These are phyloP conservation scores for Nicotiana benthamiana DNA, from an alignment of 257 asterid genomes.

Conservation along the genomic window DNA sequence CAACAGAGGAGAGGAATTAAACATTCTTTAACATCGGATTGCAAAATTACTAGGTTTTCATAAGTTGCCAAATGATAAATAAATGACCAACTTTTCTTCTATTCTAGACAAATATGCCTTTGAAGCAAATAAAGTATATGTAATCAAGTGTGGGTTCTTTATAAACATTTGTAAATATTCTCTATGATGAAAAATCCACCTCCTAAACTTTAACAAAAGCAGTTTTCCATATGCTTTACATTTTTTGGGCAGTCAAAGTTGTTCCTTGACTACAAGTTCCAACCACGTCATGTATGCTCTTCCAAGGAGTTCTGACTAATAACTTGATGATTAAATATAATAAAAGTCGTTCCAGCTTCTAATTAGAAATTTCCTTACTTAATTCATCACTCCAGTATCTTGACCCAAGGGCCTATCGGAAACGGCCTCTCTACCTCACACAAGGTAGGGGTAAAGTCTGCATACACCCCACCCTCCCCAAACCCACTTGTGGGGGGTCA, in stretches of 20 bases:
- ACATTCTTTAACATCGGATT: not conserved
- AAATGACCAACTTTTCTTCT: not conserved
- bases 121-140: not conserved
- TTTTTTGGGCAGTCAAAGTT: not conserved
- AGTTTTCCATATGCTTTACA: not conserved
- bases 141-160: not conserved
- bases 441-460: no score
- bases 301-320: not conserved
- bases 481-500: no score
- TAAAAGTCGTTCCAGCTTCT: not conserved
- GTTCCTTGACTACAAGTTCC: not conserved
- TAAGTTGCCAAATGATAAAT: not conserved
- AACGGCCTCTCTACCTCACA: no score
- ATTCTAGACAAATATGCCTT: not conserved
- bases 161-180: not conserved
- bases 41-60: not conserved
- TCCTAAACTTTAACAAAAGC: not conserved
- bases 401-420: no score
- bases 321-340: not conserved
- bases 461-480: no score
- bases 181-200: not conserved
- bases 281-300: constrained; percentile 1
- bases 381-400: no score
- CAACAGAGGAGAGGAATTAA: not conserved
- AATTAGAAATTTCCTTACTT: not conserved